A percentile compares a stretch with the other conserved stretches of the same genome.
phyloP scores from a whole-genome alignment of 1,139 yeast species.

The Meyerozyma athensensis region DNA sequence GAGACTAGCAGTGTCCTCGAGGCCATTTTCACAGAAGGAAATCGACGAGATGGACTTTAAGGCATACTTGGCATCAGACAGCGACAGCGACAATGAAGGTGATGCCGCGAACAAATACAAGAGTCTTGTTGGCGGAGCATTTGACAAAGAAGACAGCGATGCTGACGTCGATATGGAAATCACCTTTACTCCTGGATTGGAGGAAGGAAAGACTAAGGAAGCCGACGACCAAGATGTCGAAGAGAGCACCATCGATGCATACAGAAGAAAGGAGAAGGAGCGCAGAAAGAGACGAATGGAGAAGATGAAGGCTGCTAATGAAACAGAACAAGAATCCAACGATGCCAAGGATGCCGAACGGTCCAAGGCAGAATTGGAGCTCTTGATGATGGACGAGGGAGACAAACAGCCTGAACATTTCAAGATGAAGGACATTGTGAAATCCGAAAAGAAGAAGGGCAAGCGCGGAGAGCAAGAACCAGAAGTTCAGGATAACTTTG shows the following conservation, averaged over 20 bases:
- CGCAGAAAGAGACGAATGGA: constrained; percentile 80
- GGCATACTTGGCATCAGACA: constrained; percentile 90
- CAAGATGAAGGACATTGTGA: constrained; percentile 72
- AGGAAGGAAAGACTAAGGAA: constrained; percentile 31
- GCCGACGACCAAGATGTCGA: constrained; percentile 35
- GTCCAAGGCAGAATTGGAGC: constrained; percentile 66
- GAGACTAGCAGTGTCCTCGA: constrained; percentile 70
- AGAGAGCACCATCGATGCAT: constrained; percentile 75
- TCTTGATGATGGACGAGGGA: constrained; percentile 66
- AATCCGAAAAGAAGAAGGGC: constrained; percentile 65
- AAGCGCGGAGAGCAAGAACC: constrained; percentile 38
- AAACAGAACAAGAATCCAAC: constrained; percentile 32
- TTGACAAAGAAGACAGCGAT: constrained; percentile 40
- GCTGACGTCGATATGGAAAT: constrained; percentile 90
- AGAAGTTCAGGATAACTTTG: constrained; percentile 58
- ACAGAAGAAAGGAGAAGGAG: constrained; percentile 87
- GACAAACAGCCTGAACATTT: constrained; percentile 54
- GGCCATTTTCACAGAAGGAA: constrained; percentile 85
- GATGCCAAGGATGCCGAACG: constrained; percentile 25
- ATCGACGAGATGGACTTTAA: constrained; percentile 94
- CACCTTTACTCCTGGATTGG: constrained; percentile 87
- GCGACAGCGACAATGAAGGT: constrained; percentile 51
- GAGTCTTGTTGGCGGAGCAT: constrained; percentile 49
- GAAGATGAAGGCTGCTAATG: constrained; percentile 56
- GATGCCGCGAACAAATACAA: constrained; percentile 59